phyloP scores from a whole-genome alignment of 2,329 filamentous ascomycete species.

The Fusarium nurragi region DNA sequence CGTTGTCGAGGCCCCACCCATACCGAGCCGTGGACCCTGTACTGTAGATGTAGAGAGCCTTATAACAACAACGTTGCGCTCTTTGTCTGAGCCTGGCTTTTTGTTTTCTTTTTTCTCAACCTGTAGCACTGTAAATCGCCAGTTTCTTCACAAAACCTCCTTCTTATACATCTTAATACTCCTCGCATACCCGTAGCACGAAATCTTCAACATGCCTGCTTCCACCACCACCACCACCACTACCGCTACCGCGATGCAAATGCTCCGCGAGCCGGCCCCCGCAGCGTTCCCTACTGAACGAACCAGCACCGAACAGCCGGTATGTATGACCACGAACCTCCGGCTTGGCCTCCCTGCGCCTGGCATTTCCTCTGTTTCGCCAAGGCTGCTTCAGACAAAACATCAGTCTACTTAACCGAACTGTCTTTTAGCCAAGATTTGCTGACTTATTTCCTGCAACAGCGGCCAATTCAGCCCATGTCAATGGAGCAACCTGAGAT shows the following conservation, averaged over 20 bases:
- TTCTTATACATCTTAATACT: background rate
- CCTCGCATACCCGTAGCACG: background rate
- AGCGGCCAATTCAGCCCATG: conserved; percentile 52
- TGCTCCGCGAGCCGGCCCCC: conserved; percentile 49
- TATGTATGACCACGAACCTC: conserved; percentile 38
- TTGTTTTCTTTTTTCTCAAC: conserved; percentile 4
- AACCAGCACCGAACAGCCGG: conserved; percentile 49
- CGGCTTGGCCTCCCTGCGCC: conserved; percentile 10
- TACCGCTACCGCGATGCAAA: conserved; percentile 38
- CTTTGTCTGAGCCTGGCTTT: conserved; percentile 25
- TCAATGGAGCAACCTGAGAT: conserved; percentile 41
- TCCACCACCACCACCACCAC: conserved; percentile 8
- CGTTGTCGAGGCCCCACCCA: conserved; percentile 23
- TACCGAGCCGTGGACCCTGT: conserved; percentile 23
- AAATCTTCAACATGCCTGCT: conserved; percentile 31
- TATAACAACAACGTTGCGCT: conserved; percentile 32
- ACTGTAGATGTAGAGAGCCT: conserved; percentile 6
- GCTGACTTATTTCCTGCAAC: background rate
- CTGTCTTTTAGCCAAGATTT: background rate
- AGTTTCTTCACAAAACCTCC: background rate
- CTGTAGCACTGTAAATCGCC: background rate
- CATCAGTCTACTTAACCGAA: background rate
- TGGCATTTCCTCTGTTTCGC: background rate
- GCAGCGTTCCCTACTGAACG: conserved; percentile 41
- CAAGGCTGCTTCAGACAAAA: background rate